These are phyloP conservation scores for Cryptosporidium baileyi DNA, from an alignment of 169 alveolate genomes.

Conservation along the genomic window DNA sequence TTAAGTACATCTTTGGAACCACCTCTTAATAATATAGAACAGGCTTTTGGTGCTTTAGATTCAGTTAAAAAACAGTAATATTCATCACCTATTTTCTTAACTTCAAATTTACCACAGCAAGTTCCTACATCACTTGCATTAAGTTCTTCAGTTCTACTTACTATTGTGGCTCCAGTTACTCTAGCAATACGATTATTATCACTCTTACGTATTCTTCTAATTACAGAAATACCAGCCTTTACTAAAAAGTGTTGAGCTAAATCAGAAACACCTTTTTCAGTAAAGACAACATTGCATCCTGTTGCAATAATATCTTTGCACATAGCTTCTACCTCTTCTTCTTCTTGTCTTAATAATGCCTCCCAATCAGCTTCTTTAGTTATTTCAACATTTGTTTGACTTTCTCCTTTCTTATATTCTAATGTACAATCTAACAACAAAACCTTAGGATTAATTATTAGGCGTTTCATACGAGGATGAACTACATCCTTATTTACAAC, in stretches of 20 bases:
- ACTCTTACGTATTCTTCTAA: constrained; percentile 93
- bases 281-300: constrained; percentile 96
- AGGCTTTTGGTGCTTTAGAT: constrained; percentile 94
- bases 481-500: constrained; percentile 97
- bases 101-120: constrained; percentile 95
- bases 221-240: constrained; percentile 92
- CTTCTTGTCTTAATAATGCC: constrained; percentile 92
- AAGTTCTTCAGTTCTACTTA: constrained; percentile 96
- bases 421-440: constrained; percentile 96
- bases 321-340: constrained; percentile 93
- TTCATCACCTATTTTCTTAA: constrained; percentile 91
- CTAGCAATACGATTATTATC: constrained; percentile 96
- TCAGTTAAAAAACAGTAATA: constrained; percentile 84
- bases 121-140: constrained; percentile 92
- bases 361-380: constrained; percentile 96
- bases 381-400: constrained; percentile 96
- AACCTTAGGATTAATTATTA: constrained; percentile 91
- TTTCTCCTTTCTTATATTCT: constrained; percentile 98
- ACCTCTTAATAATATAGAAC: constrained; percentile 97
- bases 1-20: constrained; percentile 98
- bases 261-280: constrained; percentile 98
- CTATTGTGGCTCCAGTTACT: constrained; percentile 97
- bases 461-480: constrained; percentile 97
- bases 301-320: constrained; percentile 94
- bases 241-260: constrained; percentile 95